Evolutionary conservation across 2,329 filamentous ascomycete genomes (phyloP).

Genomic region (Colletotrichum tanaceti): DNA sequence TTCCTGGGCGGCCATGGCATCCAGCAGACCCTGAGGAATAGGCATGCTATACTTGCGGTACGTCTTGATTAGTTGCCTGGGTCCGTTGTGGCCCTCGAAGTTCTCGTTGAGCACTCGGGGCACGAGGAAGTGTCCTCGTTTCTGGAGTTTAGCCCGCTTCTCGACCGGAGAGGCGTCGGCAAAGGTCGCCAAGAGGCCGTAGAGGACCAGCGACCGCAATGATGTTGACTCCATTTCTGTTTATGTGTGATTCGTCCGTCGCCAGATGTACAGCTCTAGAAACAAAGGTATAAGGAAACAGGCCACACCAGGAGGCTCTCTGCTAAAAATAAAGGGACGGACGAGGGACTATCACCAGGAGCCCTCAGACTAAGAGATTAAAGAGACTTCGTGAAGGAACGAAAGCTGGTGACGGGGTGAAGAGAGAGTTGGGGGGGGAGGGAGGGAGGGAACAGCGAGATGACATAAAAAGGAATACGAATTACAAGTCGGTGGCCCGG

Average conservation of each 20-base stretch:
- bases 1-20: conserved; percentile 47
- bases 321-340: conserved; percentile 17
- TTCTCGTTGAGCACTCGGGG: conserved; percentile 66
- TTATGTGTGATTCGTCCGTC: conserved; percentile 29
- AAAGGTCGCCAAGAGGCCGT: conserved; percentile 43
- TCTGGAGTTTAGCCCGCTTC: conserved; percentile 51
- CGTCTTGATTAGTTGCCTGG: conserved; percentile 71
- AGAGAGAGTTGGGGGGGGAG: background rate
- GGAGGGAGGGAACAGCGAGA: conserved; percentile 1
- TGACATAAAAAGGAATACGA: conserved; percentile 32
- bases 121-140: conserved; percentile 70
- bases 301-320: conserved; percentile 39
- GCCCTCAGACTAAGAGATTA: conserved; percentile 19
- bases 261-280: conserved; percentile 21
- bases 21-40: conserved; percentile 57
- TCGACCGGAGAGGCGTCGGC: conserved; percentile 43
- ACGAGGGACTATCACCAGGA: conserved; percentile 39
- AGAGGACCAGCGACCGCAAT: conserved; percentile 36
- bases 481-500: background rate
- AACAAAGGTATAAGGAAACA: conserved; percentile 5
- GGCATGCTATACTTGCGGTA: conserved; percentile 75
- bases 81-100: conserved; percentile 68
- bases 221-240: conserved; percentile 30
- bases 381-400: conserved; percentile 23
- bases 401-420: conserved; percentile 9